Percentiles rank a stretch among this genome's conserved stretches.
Conservation (phyloP, 2,329 filamentous ascomycete species). For the Paecilomyces variotii region DNA sequence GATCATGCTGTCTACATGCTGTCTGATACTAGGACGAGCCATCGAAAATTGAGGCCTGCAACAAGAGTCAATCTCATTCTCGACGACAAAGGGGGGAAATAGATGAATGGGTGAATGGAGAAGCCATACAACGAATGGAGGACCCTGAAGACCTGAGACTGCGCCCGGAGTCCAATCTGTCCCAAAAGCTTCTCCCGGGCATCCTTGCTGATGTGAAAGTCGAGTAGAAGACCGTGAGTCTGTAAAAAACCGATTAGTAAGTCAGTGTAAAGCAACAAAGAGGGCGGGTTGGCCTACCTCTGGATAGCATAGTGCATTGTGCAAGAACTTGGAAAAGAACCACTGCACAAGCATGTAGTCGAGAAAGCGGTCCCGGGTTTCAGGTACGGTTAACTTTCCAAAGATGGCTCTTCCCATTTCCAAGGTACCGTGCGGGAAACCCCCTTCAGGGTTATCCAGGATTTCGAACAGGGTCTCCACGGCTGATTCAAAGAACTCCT, state of each 20-base stretch:
- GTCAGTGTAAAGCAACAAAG: constrained; percentile 5
- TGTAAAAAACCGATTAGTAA: constrained; percentile 30
- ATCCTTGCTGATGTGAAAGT: constrained; percentile 88
- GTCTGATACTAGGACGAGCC: constrained; percentile 23
- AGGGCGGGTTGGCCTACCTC: constrained; percentile 52
- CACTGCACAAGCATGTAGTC: constrained; percentile 84
- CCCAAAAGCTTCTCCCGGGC: constrained; percentile 67
- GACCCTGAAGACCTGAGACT: constrained; percentile 71
- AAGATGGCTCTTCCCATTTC: constrained; percentile 80
- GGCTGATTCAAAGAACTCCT: constrained; percentile 80
- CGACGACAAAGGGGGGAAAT: neutral
- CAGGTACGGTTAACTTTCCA: constrained; percentile 60
- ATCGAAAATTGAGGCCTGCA: constrained; percentile 29
- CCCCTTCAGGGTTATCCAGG: constrained; percentile 77
- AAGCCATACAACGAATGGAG: constrained; percentile 57
- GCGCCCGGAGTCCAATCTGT: constrained; percentile 71
- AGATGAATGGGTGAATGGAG: neutral
- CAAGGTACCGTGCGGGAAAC: constrained; percentile 77
- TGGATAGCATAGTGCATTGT: constrained; percentile 77
- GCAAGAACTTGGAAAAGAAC: constrained; percentile 82
- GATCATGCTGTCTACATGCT: constrained; percentile 32
- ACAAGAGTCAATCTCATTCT: constrained; percentile 39
- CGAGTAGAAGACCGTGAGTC: constrained; percentile 61
- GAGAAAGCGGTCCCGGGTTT: constrained; percentile 65
- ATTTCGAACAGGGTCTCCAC: constrained; percentile 76